phyloP scores from a whole-genome alignment of 1,284 basidiomycete genomes.

The Ustilago tritici region DNA sequence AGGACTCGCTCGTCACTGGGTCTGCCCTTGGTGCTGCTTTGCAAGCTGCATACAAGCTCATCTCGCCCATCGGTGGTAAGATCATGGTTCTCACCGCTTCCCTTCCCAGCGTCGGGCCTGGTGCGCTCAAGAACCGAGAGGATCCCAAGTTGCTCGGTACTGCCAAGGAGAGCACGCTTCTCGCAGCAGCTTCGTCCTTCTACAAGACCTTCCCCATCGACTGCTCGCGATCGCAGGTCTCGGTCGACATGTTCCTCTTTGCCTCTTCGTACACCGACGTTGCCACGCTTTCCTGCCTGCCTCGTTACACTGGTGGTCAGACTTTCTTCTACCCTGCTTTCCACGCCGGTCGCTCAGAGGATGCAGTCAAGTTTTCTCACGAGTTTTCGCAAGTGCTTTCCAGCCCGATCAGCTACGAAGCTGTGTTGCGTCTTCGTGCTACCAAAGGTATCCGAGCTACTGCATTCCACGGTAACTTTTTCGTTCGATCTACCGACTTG shows the following conservation, averaged over 20 bases:
- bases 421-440: conserved; percentile 96
- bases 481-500: conserved; percentile 96
- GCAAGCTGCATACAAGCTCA: conserved; percentile 94
- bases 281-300: conserved; percentile 88
- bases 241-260: conserved; percentile 99
- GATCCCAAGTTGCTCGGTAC: conserved; percentile 97
- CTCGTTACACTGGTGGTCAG: conserved; percentile 97
- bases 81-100: conserved; percentile 89
- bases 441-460: conserved; percentile 87
- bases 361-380: conserved; percentile 96
- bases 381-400: conserved; percentile 94
- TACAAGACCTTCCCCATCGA: conserved; percentile 99
- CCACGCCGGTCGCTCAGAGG: conserved; percentile 91
- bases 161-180: conserved; percentile 77
- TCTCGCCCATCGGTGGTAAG: conserved; percentile 94
- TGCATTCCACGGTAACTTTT: conserved; percentile 99
- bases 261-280: conserved; percentile 94
- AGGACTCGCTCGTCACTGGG: conserved; percentile 88
- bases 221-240: conserved; percentile 95
- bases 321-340: conserved; percentile 99
- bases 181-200: conserved; percentile 80
- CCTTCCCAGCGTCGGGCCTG: conserved; percentile 88
- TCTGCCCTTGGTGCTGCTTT: conserved; percentile 95
- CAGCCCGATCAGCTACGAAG: conserved; percentile 95
- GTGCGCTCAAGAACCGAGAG: conserved; percentile 93